Evolutionary conservation across 768 basidiomycete genomes (phyloP), one percentile per base, ranked within the genome.

Genomic region (Suillus luteus): DNA sequence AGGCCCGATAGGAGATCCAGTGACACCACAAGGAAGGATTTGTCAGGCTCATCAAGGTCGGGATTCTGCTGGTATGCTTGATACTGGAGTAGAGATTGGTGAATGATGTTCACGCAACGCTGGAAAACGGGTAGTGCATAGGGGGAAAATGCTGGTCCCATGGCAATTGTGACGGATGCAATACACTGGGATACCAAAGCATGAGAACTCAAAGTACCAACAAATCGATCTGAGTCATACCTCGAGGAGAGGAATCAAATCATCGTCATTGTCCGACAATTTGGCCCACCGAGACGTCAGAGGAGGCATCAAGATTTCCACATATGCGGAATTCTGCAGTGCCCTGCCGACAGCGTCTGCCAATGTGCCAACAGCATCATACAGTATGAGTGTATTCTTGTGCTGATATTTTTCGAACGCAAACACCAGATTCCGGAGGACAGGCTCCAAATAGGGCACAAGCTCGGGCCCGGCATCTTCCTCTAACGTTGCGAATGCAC

Each of bases 361-460:
- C 43, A 99, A 82, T 1, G 97, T 99, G 8, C 97, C 97, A 54
- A 99, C 91, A n/a, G 97, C 97, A 71, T 99, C 97, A 72, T 99
- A 99, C 38, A 99, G 80, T 65, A 99, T 99, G 68, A 99, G 85
- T 85, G 99, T 90, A 75, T 99, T 99, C 84, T 99, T 99, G 78
- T 97, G 96, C 73, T 99, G 97, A 77, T 99, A 99, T 78, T 97
- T 98, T 63, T 92, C 87, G 77, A 99, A 99, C 1, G 97, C 97
- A 67, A 93, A 88, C 43, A 99, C 96, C 60, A 99, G 83, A 76
- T 98, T 98, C 61, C 92, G 89, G 63, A 99, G 81, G 60, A 99
- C 93, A 4, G 96, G 96, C 70, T 96, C 95, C 17, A 99, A 88
- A 79, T 91, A 99, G 1, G 97, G 97, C 12, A 88, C 90, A 59